Conservation (phyloP, 257 asterid genomes). For the Asclepias syriaca region DNA sequence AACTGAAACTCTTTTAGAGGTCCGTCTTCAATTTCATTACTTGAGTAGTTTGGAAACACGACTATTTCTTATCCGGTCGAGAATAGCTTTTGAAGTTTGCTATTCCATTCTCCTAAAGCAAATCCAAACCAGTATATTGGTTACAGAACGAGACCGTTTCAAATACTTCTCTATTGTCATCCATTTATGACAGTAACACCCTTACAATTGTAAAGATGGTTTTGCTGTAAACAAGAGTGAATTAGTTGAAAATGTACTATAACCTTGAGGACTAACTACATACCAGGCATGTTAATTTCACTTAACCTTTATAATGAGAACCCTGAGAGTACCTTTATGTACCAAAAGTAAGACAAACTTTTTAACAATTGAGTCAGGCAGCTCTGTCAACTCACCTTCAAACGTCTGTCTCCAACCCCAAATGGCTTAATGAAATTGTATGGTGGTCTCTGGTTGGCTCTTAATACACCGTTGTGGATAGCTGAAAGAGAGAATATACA, state of each 20-base stretch:
- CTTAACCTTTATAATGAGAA: not conserved
- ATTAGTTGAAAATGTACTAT: not conserved
- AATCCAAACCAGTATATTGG: not conserved
- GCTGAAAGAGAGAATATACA: constrained; percentile 78
- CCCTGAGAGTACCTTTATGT: not conserved
- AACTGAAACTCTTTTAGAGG: not conserved
- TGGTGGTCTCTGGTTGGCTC: constrained; percentile 92
- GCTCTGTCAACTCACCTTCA: constrained; percentile 38
- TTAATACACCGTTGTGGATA: constrained; percentile 70
- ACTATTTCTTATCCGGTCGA: not conserved
- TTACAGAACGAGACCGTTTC: not conserved
- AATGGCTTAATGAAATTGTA: constrained; percentile 75
- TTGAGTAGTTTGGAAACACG: not conserved
- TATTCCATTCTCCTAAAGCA: not conserved
- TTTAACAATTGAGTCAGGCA: constrained; percentile 7
- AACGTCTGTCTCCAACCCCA: constrained; percentile 53
- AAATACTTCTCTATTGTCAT: not conserved
- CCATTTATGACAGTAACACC: not conserved
- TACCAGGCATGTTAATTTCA: not conserved
- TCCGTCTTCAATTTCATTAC: not conserved
- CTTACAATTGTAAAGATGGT: not conserved
- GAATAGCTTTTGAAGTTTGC: not conserved
- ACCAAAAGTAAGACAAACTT: not conserved
- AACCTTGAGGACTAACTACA: not conserved
- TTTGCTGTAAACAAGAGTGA: not conserved